Conservation (phyloP, 2,329 filamentous ascomycete genomes). For the Stachybotrys chlorohalonatus region DNA sequence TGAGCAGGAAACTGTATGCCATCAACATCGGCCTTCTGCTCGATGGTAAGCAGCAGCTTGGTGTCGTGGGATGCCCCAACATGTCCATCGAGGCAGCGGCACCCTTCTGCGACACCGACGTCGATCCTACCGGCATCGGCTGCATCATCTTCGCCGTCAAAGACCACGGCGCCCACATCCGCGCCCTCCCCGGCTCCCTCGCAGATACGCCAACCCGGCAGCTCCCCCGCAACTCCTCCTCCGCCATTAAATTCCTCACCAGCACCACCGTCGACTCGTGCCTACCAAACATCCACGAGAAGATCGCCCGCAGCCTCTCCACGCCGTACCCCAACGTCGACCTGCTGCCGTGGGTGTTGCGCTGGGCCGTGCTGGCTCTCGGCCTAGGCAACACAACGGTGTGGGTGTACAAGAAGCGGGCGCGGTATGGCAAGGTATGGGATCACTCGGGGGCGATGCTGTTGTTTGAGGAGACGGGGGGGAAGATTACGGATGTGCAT, state of each 20-base stretch:
- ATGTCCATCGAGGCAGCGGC: slow-evolving; percentile 27
- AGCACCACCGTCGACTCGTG: slow-evolving; percentile 39
- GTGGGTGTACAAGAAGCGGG: slow-evolving; percentile 44
- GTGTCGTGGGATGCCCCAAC: slow-evolving; percentile 40
- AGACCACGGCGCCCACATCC: slow-evolving; percentile 38
- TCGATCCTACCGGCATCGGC: slow-evolving; percentile 34
- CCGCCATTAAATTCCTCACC: slow-evolving; percentile 35
- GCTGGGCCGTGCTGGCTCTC: slow-evolving; percentile 44
- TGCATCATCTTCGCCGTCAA: slow-evolving; percentile 42
- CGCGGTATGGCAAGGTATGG: slow-evolving; percentile 46
- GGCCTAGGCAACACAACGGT: slow-evolving; percentile 44
- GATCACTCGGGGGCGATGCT: slow-evolving; percentile 53
- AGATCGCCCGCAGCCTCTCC: slow-evolving; percentile 31
- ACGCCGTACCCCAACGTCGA: slow-evolving; percentile 38
- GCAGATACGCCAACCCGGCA: slow-evolving; percentile 15
- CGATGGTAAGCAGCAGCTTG: slow-evolving; percentile 38
- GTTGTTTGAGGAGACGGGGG: slow-evolving; percentile 47
- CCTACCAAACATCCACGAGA: slow-evolving; percentile 35
- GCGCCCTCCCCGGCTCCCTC: slow-evolving; percentile 23
- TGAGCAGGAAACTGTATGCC: slow-evolving; percentile 44
- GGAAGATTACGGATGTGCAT: slow-evolving; percentile 44
- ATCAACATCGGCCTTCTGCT: slow-evolving; percentile 46
- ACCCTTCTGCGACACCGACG: slow-evolving; percentile 31
- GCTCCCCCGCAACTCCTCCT: slow-evolving; percentile 16
- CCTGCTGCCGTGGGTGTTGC: slow-evolving; percentile 47